phyloP scores from a whole-genome alignment of 139 green algal genomes.

The Deuterostichococcus epilithicus region DNA sequence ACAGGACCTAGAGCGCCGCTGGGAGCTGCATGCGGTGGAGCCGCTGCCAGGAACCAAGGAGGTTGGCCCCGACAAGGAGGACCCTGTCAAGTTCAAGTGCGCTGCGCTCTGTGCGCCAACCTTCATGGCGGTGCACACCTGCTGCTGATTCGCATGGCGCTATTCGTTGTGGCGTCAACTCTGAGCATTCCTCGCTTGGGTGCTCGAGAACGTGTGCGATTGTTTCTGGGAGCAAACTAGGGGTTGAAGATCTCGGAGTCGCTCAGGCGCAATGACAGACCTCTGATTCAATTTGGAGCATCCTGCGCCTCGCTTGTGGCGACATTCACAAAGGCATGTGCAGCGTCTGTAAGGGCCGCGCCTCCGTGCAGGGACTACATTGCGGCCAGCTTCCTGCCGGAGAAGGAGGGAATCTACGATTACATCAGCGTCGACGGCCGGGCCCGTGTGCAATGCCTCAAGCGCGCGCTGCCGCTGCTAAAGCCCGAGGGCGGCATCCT shows the following conservation, averaged over 20 bases:
- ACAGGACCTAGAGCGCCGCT: neutral
- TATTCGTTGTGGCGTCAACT: too few species aligned
- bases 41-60: neutral
- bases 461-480: neutral
- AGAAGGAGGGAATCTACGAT: neutral
- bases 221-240: too few species aligned
- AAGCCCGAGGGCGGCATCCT: neutral
- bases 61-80: neutral
- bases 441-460: neutral
- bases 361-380: neutral
- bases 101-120: neutral
- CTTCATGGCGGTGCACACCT: too few species aligned
- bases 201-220: too few species aligned
- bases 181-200: too few species aligned
- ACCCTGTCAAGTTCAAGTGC: neutral
- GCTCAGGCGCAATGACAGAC: too few species aligned
- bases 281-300: too few species aligned
- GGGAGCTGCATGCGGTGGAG: neutral
- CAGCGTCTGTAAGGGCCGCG: too few species aligned
- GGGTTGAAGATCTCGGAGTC: too few species aligned
- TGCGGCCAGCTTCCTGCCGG: neutral
- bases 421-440: neutral
- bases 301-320: too few species aligned
- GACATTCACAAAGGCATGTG: too few species aligned
- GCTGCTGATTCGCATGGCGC: too few species aligned